Conservation (phyloP, 139 green algal species). For the Haematococcus lacustris region DNA sequence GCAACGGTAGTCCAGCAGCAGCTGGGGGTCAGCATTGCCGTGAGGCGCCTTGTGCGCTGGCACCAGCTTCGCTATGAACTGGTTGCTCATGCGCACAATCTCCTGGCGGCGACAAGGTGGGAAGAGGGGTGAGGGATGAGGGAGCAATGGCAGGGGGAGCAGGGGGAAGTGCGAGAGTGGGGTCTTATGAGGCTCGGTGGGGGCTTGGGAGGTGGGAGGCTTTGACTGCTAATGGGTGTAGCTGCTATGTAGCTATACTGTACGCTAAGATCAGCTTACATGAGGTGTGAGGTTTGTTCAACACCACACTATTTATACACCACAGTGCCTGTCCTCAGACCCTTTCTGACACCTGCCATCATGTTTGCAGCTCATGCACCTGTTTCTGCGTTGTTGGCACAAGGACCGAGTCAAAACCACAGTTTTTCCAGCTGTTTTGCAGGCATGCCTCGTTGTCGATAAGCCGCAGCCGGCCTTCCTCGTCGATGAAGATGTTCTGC, state of each 20-base stretch:
- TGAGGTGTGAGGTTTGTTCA: not conserved
- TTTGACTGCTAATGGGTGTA: too few species aligned
- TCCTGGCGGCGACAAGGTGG: too few species aligned
- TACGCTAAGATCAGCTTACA: too few species aligned
- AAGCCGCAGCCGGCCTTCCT: conserved; percentile 33
- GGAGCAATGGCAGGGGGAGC: not conserved
- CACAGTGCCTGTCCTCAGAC: not conserved
- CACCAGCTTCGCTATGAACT: conserved; percentile 19
- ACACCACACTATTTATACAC: not conserved
- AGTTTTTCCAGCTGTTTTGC: conserved; percentile 32
- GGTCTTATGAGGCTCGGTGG: not conserved
- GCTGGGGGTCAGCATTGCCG: conserved; percentile 7
- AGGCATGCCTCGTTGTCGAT: conserved; percentile 49
- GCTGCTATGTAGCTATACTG: too few species aligned
- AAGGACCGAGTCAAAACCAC: conserved; percentile 34
- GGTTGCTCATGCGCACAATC: conserved; percentile 22
- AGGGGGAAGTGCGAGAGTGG: not conserved
- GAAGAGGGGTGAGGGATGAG: too few species aligned
- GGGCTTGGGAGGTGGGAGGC: too few species aligned
- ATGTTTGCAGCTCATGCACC: not conserved
- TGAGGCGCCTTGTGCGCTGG: not conserved
- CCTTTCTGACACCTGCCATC: not conserved
- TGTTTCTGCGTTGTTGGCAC: conserved; percentile 31
- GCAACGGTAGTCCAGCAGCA: conserved; percentile 24
- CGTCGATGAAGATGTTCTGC: conserved; percentile 41